Evolutionary conservation across 805 yeast species (phyloP).

Genomic region (Starmerella tilneyi): DNA sequence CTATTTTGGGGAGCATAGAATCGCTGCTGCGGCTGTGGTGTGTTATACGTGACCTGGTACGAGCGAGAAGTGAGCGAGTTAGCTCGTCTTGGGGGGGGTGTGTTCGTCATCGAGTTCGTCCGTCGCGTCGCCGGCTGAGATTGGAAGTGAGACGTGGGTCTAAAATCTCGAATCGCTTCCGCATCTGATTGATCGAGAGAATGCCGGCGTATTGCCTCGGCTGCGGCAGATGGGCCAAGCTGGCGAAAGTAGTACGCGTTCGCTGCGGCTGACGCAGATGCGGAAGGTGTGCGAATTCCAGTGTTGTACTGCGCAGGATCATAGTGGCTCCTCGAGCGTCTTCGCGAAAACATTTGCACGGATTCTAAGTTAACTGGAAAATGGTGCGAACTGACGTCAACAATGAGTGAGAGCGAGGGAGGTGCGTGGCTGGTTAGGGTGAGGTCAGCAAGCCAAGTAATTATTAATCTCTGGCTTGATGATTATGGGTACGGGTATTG

Average conservation of each 20-base stretch:
- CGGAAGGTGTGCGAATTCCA: slow-evolving; percentile 29
- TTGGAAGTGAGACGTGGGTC: slow-evolving; percentile 1
- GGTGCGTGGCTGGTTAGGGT: slow-evolving; percentile 5
- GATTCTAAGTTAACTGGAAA: not conserved
- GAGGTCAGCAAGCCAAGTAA: slow-evolving; percentile 5
- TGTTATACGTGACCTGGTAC: slow-evolving; percentile 11
- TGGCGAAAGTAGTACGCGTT: slow-evolving; percentile 27
- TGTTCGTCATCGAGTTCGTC: slow-evolving; percentile 6
- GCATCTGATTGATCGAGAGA: slow-evolving; percentile 26
- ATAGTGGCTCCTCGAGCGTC: slow-evolving; percentile 25
- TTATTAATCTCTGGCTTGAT: not conserved
- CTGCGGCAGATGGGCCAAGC: slow-evolving; percentile 30
- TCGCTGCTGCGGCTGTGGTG: slow-evolving; percentile 6
- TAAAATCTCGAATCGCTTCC: slow-evolving; percentile 23
- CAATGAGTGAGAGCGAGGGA: not conserved
- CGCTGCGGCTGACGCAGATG: slow-evolving; percentile 57
- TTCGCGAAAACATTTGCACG: slow-evolving; percentile 17
- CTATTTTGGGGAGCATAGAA: not conserved
- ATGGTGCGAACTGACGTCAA: not conserved
- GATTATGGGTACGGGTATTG: not conserved
- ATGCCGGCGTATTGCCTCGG: slow-evolving; percentile 32
- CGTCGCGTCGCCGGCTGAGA: slow-evolving; percentile 1
- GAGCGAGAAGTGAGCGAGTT: slow-evolving; percentile 23
- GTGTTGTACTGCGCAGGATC: slow-evolving; percentile 27
- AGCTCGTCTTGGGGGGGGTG: slow-evolving; percentile 17